Conservation (phyloP, 129 eudicot species). For the Lactuca sativa region DNA sequence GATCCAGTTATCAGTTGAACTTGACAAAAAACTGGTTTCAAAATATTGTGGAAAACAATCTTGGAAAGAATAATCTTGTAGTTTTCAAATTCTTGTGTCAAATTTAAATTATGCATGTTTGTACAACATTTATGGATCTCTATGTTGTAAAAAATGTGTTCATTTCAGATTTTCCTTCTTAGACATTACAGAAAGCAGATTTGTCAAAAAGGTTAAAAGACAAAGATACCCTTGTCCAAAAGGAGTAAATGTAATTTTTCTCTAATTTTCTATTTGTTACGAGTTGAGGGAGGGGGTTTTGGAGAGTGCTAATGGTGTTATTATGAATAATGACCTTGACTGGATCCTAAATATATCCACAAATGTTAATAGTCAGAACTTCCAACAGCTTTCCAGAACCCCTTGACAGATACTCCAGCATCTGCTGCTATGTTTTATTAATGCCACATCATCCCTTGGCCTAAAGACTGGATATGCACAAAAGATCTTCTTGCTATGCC, state of each 20-base stretch:
- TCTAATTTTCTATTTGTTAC: background rate
- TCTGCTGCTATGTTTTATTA: background rate
- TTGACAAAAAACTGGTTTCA: constrained; percentile 1
- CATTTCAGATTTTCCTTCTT: background rate
- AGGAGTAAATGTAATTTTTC: background rate
- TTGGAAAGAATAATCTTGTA: background rate
- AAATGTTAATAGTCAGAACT: background rate
- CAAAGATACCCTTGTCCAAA: background rate
- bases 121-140: background rate
- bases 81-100: constrained; percentile 3
- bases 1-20: background rate
- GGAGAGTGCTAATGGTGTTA: background rate
- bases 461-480: constrained; percentile 3
- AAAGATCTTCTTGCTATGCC: no score
- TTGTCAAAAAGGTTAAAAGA: background rate
- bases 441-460: background rate
- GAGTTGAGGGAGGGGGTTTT: no score
- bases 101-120: constrained; percentile 7
- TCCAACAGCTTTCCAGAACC: background rate
- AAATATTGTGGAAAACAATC: background rate
- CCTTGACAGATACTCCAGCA: background rate
- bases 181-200: background rate
- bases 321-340: constrained; percentile 5
- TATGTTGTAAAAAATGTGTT: background rate
- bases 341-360: background rate